Evolutionary conservation across 306 rosid genomes (phyloP).

Genomic region (Cicer arietinum): DNA sequence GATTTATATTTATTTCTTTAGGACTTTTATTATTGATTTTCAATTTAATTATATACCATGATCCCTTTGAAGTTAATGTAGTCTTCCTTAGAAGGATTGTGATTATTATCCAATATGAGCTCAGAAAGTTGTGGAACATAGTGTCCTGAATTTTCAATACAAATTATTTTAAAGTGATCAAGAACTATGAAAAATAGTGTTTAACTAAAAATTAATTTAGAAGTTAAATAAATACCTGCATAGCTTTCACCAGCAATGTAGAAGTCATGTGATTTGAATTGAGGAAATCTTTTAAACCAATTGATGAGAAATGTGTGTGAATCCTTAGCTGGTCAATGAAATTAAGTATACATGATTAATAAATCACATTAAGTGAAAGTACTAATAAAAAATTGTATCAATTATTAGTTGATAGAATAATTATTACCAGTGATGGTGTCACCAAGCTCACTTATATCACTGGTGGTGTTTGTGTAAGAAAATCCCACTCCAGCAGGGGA

Average conservation of each 20-base stretch:
- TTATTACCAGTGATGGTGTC: conserved; percentile 69
- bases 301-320: conserved; percentile 68
- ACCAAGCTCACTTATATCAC: conserved; percentile 64
- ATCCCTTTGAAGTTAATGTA: conserved; percentile 72
- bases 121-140: conserved; percentile 87
- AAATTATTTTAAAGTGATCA: neutral
- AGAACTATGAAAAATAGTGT: neutral
- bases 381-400: neutral
- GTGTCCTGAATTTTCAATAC: conserved; percentile 63
- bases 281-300: conserved; percentile 82
- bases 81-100: conserved; percentile 39
- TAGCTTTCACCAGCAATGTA: conserved; percentile 94
- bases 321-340: conserved; percentile 64
- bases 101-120: conserved; percentile 59
- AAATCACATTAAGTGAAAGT: neutral
- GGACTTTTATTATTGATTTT: neutral
- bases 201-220: neutral
- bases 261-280: conserved; percentile 75
- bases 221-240: conserved; percentile 58
- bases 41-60: conserved; percentile 51
- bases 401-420: neutral
- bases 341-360: neutral
- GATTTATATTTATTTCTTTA: neutral
- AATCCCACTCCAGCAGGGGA: conserved; percentile 91
- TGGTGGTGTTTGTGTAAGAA: conserved; percentile 77